These are phyloP conservation scores for Verticillium nubilum DNA, from an alignment of 2,329 filamentous ascomycete genomes.

Conservation along the genomic window DNA sequence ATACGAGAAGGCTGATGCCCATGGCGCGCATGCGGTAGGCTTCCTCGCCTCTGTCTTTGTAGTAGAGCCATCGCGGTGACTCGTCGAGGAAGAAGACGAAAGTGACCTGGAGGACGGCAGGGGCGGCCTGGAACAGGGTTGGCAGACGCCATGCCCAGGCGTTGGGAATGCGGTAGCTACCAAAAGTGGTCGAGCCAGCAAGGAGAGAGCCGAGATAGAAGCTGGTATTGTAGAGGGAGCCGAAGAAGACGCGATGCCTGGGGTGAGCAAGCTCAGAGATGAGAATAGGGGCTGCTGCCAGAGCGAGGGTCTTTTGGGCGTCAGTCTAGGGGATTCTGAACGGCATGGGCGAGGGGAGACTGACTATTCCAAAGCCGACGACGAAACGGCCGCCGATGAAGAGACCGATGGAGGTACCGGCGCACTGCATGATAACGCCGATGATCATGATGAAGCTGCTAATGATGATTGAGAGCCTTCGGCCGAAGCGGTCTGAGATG, in stretches of 20 bases:
- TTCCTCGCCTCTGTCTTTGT: slow-evolving; percentile 23
- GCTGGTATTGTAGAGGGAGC: slow-evolving; percentile 24
- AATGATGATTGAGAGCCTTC: slow-evolving; percentile 28
- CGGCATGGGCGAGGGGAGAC: background rate
- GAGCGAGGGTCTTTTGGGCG: slow-evolving; percentile 14
- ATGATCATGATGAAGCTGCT: slow-evolving; percentile 26
- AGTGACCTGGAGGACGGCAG: slow-evolving; percentile 7
- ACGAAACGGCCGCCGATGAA: slow-evolving; percentile 25
- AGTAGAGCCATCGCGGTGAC: slow-evolving; percentile 29
- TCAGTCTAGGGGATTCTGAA: background rate
- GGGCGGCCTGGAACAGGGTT: slow-evolving; percentile 33
- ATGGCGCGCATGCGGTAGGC: slow-evolving; percentile 19
- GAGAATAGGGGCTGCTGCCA: slow-evolving; percentile 23
- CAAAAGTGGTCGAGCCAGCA: slow-evolving; percentile 27
- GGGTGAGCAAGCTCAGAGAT: slow-evolving; percentile 27
- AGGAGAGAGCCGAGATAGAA: slow-evolving; percentile 7
- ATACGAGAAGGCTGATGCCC: slow-evolving; percentile 17
- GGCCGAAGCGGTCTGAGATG: slow-evolving; percentile 32
- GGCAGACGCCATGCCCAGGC: slow-evolving; percentile 45
- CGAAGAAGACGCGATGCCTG: slow-evolving; percentile 23
- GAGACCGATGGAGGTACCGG: slow-evolving; percentile 15
- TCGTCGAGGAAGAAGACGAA: slow-evolving; percentile 27
- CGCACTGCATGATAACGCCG: slow-evolving; percentile 24
- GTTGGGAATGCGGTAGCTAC: slow-evolving; percentile 29
- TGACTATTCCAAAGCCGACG: slow-evolving; percentile 22